Evolutionary conservation across 2,329 filamentous ascomycete genomes (phyloP).

Genomic region (Neopestalotiopsis clavispora): DNA sequence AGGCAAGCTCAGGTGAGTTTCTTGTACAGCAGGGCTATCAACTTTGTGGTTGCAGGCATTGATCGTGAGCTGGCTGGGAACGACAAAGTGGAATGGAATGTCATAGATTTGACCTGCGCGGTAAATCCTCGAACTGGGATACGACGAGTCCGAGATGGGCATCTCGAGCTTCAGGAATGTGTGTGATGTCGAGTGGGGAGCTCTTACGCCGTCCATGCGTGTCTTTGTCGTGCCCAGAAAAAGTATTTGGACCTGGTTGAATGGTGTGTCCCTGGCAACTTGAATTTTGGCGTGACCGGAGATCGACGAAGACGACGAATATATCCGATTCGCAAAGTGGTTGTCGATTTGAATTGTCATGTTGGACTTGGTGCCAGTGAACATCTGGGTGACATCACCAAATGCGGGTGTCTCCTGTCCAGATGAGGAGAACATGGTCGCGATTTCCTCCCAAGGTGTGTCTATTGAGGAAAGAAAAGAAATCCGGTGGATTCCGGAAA

Average conservation of each 20-base stretch:
- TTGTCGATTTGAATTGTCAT: constrained; percentile 56
- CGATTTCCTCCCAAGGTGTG: neutral
- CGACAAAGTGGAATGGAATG: constrained; percentile 64
- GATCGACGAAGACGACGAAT: constrained; percentile 58
- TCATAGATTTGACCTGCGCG: constrained; percentile 52
- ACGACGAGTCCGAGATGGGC: constrained; percentile 47
- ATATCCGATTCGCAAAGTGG: constrained; percentile 60
- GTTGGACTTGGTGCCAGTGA: constrained; percentile 36
- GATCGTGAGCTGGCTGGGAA: constrained; percentile 62
- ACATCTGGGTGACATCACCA: constrained; percentile 25
- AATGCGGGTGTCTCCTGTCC: constrained; percentile 21
- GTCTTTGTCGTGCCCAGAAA: constrained; percentile 57
- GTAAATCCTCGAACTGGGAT: constrained; percentile 54
- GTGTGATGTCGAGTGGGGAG: constrained; percentile 53
- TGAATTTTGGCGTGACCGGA: constrained; percentile 54
- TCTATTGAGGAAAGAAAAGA: neutral
- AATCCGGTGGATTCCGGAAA: neutral
- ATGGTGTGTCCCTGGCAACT: constrained; percentile 49
- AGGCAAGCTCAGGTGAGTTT: constrained; percentile 58
- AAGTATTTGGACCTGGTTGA: constrained; percentile 57
- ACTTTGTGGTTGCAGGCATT: constrained; percentile 59
- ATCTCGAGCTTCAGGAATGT: constrained; percentile 47
- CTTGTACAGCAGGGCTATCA: constrained; percentile 49
- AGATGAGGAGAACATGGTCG: constrained; percentile 21
- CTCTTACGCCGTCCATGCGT: constrained; percentile 54